These are phyloP conservation scores for Cordyceps cicadae DNA, from an alignment of 2,329 filamentous ascomycete species.

Conservation along the genomic window DNA sequence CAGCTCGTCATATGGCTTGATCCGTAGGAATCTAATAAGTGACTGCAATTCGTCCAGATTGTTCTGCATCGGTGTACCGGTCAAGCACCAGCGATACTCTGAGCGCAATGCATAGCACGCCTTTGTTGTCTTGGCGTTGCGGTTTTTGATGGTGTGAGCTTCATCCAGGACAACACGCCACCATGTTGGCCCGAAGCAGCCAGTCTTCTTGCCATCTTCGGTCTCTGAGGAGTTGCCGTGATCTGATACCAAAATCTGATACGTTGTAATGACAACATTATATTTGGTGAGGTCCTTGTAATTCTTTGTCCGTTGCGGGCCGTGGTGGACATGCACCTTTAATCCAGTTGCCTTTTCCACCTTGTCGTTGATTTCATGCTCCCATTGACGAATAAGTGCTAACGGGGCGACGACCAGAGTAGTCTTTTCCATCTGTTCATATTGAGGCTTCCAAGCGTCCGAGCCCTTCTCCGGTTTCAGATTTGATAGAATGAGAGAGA, in stretches of 20 bases:
- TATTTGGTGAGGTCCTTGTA: constrained; percentile 70
- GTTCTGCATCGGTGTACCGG: constrained; percentile 96
- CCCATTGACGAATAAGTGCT: constrained; percentile 95
- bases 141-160: constrained; percentile 97
- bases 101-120: constrained; percentile 78
- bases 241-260: constrained; percentile 90
- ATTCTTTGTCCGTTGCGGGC: constrained; percentile 72
- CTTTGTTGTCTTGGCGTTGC: constrained; percentile 90
- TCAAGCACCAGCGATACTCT: constrained; percentile 92
- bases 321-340: constrained; percentile 84
- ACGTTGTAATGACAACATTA: constrained; percentile 95
- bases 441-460: constrained; percentile 58
- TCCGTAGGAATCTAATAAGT: constrained; percentile 82
- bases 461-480: constrained; percentile 54
- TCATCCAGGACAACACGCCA: constrained; percentile 93
- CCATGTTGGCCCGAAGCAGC: constrained; percentile 89
- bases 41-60: constrained; percentile 95
- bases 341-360: constrained; percentile 61
- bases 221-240: constrained; percentile 60
- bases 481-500: constrained; percentile 80
- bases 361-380: constrained; percentile 81
- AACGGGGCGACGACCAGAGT: constrained; percentile 90
- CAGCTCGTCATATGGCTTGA: constrained; percentile 83
- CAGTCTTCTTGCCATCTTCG: constrained; percentile 57
- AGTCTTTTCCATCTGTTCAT: constrained; percentile 60